Evolutionary conservation across 1,139 yeast genomes (phyloP), one percentile per base, ranked within the genome.

Genomic region (Lodderomyces theae): DNA sequence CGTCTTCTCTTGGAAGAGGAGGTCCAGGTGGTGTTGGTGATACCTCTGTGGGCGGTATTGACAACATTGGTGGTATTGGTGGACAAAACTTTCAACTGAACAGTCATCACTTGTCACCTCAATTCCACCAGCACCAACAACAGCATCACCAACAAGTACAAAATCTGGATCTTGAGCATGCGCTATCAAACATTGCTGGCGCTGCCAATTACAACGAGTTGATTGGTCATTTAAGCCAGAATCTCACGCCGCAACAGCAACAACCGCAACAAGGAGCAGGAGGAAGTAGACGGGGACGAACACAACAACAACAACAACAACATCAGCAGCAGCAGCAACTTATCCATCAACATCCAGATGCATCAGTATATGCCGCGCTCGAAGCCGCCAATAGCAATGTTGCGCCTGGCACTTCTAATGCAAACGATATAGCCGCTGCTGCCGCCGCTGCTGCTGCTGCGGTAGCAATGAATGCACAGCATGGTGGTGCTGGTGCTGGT

Each of bases 401-500:
- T n/a, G 34, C 24, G 13, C 16, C 60, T 9, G 56, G 64, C 7
- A 63, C 67, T 12, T 58, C 31, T 7, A 15, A 28, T 26, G 29
- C 29, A 12, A 10, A 15, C 13, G 13, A 56, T 29, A 52, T 59
- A 18, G 33, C n/a, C 22, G 22, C 24, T 7, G 60, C 58, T 8
- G 58, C 60, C 9, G 55, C 57, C 35, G 63, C 59, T 39, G 63
- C 60, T 37, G 61, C 62, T 5, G 66, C 64, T 2, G 62, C 63
- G 31, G 68, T 64, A 39, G 59, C 58, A 30, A 17, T 44, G 21
- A 37, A 35, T 24, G 29, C 38, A 2, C 46, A 41, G n/a, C 33
- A 51, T 54, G 34, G 58, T 52, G 35, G 57, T 69, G 18, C 74
- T 68, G 49, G 66, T 19, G 8, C 22, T n/a, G 26, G 56, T 39